These are phyloP conservation scores for Marchantia paleacea DNA, from an alignment of 225 moss, liverwort and hornwort genomes.

Conservation along the genomic window DNA sequence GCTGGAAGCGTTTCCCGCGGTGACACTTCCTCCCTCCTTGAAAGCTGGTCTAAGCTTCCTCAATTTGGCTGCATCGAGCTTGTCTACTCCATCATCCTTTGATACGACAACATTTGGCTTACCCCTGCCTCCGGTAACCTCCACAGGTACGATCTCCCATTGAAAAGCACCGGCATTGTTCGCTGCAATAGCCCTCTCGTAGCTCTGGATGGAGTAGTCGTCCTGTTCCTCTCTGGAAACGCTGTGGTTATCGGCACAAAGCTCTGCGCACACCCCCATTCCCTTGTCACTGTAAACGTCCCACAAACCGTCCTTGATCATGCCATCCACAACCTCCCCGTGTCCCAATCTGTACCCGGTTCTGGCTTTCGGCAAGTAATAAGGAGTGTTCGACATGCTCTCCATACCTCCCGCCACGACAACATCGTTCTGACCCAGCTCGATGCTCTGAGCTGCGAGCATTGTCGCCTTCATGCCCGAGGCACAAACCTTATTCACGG, in stretches of 20 bases:
- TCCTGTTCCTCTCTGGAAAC: slow-evolving; percentile 79
- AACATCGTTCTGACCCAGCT: slow-evolving; percentile 80
- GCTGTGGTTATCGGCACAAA: slow-evolving; percentile 72
- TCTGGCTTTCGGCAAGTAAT: slow-evolving; percentile 96
- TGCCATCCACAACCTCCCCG: slow-evolving; percentile 92
- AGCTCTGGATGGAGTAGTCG: slow-evolving; percentile 73
- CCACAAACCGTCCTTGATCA: slow-evolving; percentile 99
- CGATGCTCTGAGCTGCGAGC: slow-evolving; percentile 93
- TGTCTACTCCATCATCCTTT: slow-evolving; percentile 92
- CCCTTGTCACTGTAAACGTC: slow-evolving; percentile 83
- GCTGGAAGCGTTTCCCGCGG: slow-evolving; percentile 93
- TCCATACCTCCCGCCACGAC: slow-evolving; percentile 98
- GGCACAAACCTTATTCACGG: slow-evolving; percentile 96
- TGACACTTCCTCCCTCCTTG: slow-evolving; percentile 86
- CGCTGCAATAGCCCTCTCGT: slow-evolving; percentile 88
- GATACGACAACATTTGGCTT: slow-evolving; percentile 64
- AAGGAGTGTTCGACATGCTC: slow-evolving; percentile 95
- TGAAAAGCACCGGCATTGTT: slow-evolving; percentile 69
- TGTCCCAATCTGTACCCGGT: slow-evolving; percentile 84
- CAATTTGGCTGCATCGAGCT: slow-evolving; percentile 92
- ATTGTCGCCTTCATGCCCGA: slow-evolving; percentile 97
- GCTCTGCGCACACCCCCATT: slow-evolving; percentile 83
- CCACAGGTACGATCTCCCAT: slow-evolving; percentile 94
- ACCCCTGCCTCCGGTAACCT: slow-evolving; percentile 85
- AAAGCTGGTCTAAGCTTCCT: slow-evolving; percentile 91